Evolutionary conservation across 1,139 yeast species (phyloP), one percentile per base, ranked within the genome.

Genomic region (Debaryomyces udenii): DNA sequence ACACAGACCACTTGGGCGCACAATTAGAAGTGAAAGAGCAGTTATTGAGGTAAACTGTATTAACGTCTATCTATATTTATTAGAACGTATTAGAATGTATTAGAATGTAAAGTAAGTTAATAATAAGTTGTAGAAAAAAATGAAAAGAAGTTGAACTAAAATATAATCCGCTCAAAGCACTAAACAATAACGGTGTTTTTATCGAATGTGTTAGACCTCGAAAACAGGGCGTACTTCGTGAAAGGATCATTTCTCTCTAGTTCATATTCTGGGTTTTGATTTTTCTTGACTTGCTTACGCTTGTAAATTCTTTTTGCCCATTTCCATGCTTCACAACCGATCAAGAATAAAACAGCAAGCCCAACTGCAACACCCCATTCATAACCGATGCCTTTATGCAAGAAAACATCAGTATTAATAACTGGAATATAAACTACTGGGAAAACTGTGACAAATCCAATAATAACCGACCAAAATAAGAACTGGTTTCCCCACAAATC

Each of bases 351-450:
- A 26, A 78, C 35, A 9, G 86, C 66, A 42, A 81, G 81, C 0
- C 80, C 89, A 54, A 85, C 56, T 1, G 89, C 78, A 47, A 86
- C 62, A 4, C 87, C 94, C 94, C 95, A 87, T 64, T 87, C 95
- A 65, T 82, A 82, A 6, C 83, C 77, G 47, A 87, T 86, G 7
- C 83, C 80, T 14, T 66, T 71, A 58, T 88, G 96, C 52, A 83
- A 69, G 61, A 88, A 88, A n/a, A 87, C 96, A 49, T 77, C 74
- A 41, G 72, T 67, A 61, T 87, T 88, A 56, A 88, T 86, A 26
- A 86, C 95, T 1, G 96, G 96, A 51, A 88, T 87, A 61, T 87
- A 86, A 28, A 87, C 78, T 27, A 86, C 83, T 20, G 95, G 95
- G 74, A 88, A 83, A 9, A 85, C 82, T 3, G 87, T 70, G 15